Percentiles rank a stretch among this genome's conserved stretches.
phyloP scores from a whole-genome alignment of 257 asterid genomes.

The Nicotiana tomentosiformis region DNA sequence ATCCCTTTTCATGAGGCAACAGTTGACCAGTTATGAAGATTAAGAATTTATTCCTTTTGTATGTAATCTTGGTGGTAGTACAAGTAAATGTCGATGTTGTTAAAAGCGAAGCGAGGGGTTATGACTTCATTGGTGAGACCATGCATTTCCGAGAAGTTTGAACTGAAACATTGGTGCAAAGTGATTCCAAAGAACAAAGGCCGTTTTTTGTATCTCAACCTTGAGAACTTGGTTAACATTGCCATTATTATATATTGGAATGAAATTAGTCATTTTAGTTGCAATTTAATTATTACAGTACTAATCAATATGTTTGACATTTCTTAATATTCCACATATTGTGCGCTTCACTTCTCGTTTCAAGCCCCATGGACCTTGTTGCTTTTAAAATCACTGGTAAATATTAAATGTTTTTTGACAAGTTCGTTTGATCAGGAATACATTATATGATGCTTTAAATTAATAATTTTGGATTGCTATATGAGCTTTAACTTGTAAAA shows the following conservation, averaged over 20 bases:
- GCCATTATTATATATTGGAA: not conserved
- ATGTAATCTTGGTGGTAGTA: not conserved
- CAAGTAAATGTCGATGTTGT: not conserved
- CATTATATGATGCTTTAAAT: not conserved
- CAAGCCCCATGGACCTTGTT: not conserved
- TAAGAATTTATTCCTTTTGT: not conserved
- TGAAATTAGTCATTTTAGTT: not conserved
- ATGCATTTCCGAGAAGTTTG: not conserved
- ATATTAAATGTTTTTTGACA: not conserved
- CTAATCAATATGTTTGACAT: no score
- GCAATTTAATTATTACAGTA: not conserved
- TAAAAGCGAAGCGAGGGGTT: not conserved
- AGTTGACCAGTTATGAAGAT: not conserved
- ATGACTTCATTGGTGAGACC: not conserved
- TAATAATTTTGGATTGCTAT: not conserved
- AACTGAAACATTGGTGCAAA: not conserved
- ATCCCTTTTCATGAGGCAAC: not conserved
- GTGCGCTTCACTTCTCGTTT: not conserved
- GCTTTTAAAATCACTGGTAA: not conserved
- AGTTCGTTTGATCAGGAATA: not conserved
- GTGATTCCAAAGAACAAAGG: not conserved
- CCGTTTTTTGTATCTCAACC: not conserved
- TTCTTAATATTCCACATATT: not conserved
- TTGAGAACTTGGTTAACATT: constrained; percentile 2
- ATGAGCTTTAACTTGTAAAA: not conserved